Conservation (phyloP, 768 basidiomycete genomes). For the Phlebiopsis gigantea region DNA sequence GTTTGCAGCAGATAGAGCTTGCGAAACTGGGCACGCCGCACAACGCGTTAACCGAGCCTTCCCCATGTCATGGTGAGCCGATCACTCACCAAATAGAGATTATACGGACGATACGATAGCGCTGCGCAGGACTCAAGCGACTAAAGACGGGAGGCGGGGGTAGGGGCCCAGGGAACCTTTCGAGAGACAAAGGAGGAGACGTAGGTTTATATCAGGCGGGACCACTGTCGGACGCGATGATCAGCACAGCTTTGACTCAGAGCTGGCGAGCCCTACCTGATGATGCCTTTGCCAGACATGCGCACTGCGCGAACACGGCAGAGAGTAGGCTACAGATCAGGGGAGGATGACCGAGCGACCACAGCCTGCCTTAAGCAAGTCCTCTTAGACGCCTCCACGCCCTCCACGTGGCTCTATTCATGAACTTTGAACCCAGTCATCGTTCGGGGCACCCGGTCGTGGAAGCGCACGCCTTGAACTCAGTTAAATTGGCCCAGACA, state of each 20-base stretch:
- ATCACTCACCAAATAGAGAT: neutral
- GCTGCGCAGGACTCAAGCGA: neutral
- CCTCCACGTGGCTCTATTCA: neutral
- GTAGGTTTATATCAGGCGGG: neutral
- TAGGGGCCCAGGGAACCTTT: neutral
- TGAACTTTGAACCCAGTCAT: neutral
- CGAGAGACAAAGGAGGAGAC: neutral
- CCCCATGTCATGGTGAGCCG: neutral
- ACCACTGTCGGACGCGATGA: neutral
- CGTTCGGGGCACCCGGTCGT: neutral
- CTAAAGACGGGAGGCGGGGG: neutral
- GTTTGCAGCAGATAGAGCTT: neutral
- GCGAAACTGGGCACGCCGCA: neutral
- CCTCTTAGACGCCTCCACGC: neutral
- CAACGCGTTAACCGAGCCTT: neutral
- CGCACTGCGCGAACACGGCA: constrained; percentile 4
- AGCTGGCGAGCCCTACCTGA: neutral
- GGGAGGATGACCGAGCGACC: neutral
- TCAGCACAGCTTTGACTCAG: neutral
- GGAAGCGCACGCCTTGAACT: too few species aligned
- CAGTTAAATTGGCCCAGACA: neutral
- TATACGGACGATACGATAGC: neutral
- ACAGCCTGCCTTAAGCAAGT: neutral
- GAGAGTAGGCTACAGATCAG: constrained; percentile 1
- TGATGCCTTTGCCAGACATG: neutral